Conservation (phyloP, 1,284 basidiomycete species). For the Neonothopanus nambi region DNA sequence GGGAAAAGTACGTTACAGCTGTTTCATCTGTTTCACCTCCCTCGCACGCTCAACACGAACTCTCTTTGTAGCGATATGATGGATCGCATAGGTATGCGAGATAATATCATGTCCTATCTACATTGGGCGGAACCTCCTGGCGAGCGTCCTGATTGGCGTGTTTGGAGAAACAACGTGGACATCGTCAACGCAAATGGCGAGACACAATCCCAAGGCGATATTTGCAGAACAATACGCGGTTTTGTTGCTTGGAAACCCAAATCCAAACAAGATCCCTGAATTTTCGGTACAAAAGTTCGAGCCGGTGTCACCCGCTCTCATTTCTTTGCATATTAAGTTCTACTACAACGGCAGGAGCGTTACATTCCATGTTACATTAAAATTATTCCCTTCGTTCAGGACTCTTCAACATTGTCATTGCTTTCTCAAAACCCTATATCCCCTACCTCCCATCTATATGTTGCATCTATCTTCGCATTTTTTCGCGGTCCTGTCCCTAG, state of each 20-base stretch:
- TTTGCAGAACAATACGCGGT: conserved; percentile 17
- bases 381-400: not conserved
- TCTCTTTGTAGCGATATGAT: conserved; percentile 61
- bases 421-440: not conserved
- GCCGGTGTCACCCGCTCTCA: not conserved
- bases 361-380: not conserved
- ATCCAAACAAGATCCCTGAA: not conserved
- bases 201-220: not conserved
- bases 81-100: conserved; percentile 65
- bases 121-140: conserved; percentile 53
- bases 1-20: conserved; percentile 56
- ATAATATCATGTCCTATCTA: conserved; percentile 45
- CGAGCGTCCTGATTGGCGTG: conserved; percentile 52
- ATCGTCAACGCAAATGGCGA: conserved; percentile 13
- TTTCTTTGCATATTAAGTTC: not conserved
- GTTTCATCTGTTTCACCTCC: not conserved
- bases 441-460: not conserved
- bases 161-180: conserved; percentile 44
- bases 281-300: not conserved
- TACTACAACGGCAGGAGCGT: not conserved
- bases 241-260: conserved; percentile 20
- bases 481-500: not conserved
- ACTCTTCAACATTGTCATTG: not conserved
- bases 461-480: not conserved
- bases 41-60: conserved; percentile 5